These are phyloP conservation scores for Ogataea sp. DNA, from an alignment of 805 yeast genomes.

Conservation along the genomic window DNA sequence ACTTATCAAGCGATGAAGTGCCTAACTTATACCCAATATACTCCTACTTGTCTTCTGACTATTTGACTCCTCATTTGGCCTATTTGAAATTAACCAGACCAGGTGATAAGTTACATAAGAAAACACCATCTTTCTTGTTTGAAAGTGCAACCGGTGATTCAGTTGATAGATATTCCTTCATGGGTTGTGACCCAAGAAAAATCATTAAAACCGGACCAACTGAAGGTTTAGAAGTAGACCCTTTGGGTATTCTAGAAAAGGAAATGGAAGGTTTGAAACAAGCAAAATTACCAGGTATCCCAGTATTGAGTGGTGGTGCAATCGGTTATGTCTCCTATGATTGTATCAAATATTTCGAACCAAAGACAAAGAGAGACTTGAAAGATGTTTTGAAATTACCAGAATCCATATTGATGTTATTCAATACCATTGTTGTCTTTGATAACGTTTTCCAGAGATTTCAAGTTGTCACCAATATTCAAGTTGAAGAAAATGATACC, in stretches of 20 bases:
- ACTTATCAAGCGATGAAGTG: slow-evolving; percentile 12
- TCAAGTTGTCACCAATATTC: slow-evolving; percentile 79
- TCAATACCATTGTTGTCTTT: slow-evolving; percentile 82
- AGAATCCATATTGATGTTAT: slow-evolving; percentile 86
- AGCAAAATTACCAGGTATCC: slow-evolving; percentile 75
- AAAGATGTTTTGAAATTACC: slow-evolving; percentile 81
- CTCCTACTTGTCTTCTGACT: slow-evolving; percentile 64
- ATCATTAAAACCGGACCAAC: slow-evolving; percentile 76
- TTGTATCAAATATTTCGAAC: slow-evolving; percentile 95
- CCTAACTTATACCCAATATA: slow-evolving; percentile 80
- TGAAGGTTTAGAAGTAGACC: slow-evolving; percentile 63
- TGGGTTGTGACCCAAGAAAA: slow-evolving; percentile 81
- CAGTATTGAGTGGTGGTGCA: slow-evolving; percentile 90
- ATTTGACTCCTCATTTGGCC: slow-evolving; percentile 84
- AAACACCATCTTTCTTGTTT: slow-evolving; percentile 68
- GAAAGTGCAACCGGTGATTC: slow-evolving; percentile 92
- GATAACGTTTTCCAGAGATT: slow-evolving; percentile 93
- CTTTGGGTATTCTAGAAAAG: slow-evolving; percentile 62
- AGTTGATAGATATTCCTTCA: slow-evolving; percentile 83
- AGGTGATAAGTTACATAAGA: slow-evolving; percentile 37
- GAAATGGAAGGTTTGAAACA: slow-evolving; percentile 62
- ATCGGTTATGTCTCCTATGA: slow-evolving; percentile 94
- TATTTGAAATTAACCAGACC: slow-evolving; percentile 76
- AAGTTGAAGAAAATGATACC: slow-evolving; percentile 28
- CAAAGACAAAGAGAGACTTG: slow-evolving; percentile 67